phyloP scores from a whole-genome alignment of 176 grass and related monocot species.

The Juncus effusus region DNA sequence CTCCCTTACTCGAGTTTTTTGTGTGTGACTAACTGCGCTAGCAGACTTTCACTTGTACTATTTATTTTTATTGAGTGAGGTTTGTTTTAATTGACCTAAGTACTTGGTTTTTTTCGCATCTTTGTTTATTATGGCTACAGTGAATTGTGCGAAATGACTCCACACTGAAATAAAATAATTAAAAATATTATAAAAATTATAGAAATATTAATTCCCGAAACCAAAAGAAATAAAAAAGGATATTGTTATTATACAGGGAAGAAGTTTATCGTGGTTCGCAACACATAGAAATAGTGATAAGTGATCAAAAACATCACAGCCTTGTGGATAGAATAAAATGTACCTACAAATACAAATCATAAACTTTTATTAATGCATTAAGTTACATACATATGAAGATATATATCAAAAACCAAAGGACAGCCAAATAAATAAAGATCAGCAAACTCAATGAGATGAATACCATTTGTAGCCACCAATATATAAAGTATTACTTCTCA shows the following conservation, averaged over 20 bases:
- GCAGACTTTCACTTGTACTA: too few relatives aligned
- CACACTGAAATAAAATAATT: slow-evolving; percentile 42
- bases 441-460: not conserved
- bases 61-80: too few relatives aligned
- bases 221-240: slow-evolving; percentile 5
- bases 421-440: not conserved
- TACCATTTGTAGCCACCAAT: slow-evolving; percentile 99
- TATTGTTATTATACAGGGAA: slow-evolving; percentile 57
- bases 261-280: slow-evolving; percentile 91
- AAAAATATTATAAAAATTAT: slow-evolving; percentile 9
- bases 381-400: not conserved
- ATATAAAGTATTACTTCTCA: slow-evolving; percentile 88
- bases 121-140: slow-evolving; percentile 97
- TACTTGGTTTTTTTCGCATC: slow-evolving; percentile 99
- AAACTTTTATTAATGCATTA: slow-evolving; percentile 4
- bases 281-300: slow-evolving; percentile 98
- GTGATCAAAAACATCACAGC: slow-evolving; percentile 95
- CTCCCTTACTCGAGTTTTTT: too few relatives aligned
- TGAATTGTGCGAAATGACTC: slow-evolving; percentile 97
- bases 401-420: not conserved
- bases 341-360: slow-evolving; percentile 61
- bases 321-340: slow-evolving; percentile 97
- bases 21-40: too few relatives aligned
- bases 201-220: slow-evolving; percentile 7
- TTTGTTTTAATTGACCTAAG: slow-evolving; percentile 55